These are phyloP conservation scores for Boletus subluridellus DNA, from an alignment of 1,284 basidiomycete species.

Conservation along the genomic window DNA sequence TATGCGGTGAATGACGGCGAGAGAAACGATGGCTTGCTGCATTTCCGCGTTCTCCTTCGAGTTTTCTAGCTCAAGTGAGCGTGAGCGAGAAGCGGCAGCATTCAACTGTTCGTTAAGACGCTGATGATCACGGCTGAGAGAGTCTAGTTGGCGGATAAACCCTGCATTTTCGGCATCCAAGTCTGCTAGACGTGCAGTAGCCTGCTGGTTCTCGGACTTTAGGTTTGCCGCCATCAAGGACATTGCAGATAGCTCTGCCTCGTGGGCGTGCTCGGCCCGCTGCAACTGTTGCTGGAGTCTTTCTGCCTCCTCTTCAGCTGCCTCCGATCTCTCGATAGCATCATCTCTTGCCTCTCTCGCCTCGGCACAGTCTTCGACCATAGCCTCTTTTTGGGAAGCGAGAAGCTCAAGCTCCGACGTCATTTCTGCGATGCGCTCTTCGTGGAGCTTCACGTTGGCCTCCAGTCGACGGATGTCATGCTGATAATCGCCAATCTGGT, in stretches of 20 bases:
- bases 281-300: slow-evolving; percentile 46
- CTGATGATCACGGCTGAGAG: slow-evolving; percentile 11
- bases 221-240: slow-evolving; percentile 15
- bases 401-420: slow-evolving; percentile 61
- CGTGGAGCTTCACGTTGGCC: slow-evolving; percentile 65
- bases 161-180: slow-evolving; percentile 19
- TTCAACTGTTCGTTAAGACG: slow-evolving; percentile 14
- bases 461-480: slow-evolving; percentile 72
- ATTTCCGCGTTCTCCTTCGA: slow-evolving; percentile 16
- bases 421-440: slow-evolving; percentile 68
- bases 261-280: slow-evolving; percentile 3
- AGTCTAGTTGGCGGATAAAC: slow-evolving; percentile 16
- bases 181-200: slow-evolving; percentile 10
- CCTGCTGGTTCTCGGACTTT: slow-evolving; percentile 14
- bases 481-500: slow-evolving; percentile 69
- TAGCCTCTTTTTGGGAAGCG: slow-evolving; percentile 62
- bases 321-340: slow-evolving; percentile 45
- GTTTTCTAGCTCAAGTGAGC: slow-evolving; percentile 10
- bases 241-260: slow-evolving; percentile 23
- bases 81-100: slow-evolving; percentile 3
- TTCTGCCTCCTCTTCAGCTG: slow-evolving; percentile 51
- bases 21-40: slow-evolving; percentile 31
- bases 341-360: slow-evolving; percentile 66
- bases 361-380: slow-evolving; percentile 76
- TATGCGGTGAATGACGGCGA: slow-evolving; percentile 30